Conservation (phyloP, 306 rosid genomes). For the Pachyrhizus erosus region DNA sequence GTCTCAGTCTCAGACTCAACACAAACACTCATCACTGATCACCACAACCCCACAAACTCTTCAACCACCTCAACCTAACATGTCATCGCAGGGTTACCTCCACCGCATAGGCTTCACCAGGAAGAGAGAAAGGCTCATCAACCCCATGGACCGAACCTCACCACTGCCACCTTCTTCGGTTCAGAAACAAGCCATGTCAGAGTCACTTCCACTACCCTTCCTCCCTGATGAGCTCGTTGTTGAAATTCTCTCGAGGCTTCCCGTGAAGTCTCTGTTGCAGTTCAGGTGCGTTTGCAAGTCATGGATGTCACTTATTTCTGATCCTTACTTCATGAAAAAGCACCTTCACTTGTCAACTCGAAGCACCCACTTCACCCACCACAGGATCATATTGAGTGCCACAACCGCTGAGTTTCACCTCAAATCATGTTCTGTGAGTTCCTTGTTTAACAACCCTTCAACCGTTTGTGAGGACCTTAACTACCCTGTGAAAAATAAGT, state of each 20-base stretch:
- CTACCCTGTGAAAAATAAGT: conserved; percentile 59
- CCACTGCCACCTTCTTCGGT: background rate
- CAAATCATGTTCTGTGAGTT: conserved; percentile 49
- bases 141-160: background rate
- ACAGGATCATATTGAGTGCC: conserved; percentile 53
- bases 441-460: conserved; percentile 42
- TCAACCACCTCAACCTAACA: conserved; percentile 7
- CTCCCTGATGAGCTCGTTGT: conserved; percentile 51
- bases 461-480: conserved; percentile 43
- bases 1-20: background rate
- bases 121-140: conserved; percentile 38
- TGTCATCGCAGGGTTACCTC: conserved; percentile 37
- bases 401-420: conserved; percentile 54
- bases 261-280: conserved; percentile 47
- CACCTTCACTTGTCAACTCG: conserved; percentile 45
- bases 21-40: background rate
- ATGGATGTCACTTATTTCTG: conserved; percentile 51
- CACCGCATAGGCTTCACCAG: conserved; percentile 4
- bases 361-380: conserved; percentile 39
- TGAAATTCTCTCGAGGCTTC: conserved; percentile 57
- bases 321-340: conserved; percentile 47
- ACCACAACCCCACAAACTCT: background rate
- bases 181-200: background rate
- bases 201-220: conserved; percentile 35
- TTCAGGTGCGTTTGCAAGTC: conserved; percentile 60